Conservation (phyloP, 306 rosid genomes). For the Boehmeria nivea region DNA sequence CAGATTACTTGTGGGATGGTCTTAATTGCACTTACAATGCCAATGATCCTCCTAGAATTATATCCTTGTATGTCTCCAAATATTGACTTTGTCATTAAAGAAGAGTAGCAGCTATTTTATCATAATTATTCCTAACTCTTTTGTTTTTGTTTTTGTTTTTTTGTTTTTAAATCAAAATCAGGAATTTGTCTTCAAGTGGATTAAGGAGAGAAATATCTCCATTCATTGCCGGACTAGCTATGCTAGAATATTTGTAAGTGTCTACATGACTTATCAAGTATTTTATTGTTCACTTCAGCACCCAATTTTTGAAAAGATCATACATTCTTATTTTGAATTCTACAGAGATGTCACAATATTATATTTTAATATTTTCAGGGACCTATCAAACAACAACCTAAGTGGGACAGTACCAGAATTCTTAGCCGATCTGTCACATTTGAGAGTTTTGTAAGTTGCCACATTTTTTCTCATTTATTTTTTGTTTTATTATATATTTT, state of each 20-base stretch:
- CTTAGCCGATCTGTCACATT: slow-evolving; percentile 25
- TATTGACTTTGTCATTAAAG: not conserved
- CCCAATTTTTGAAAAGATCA: no score
- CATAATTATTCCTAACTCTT: no score
- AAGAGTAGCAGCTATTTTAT: no score
- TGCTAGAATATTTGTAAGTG: slow-evolving; percentile 32
- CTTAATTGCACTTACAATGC: slow-evolving; percentile 8
- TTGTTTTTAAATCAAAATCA: not conserved
- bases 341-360: no score
- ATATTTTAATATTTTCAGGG: slow-evolving; percentile 29
- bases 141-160: not conserved
- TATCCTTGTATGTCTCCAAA: not conserved
- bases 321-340: no score
- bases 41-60: not conserved
- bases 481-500: not conserved
- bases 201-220: slow-evolving; percentile 22
- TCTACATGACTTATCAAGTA: no score
- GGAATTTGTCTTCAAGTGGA: slow-evolving; percentile 36
- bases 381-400: slow-evolving; percentile 36
- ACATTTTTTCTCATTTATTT: not conserved
- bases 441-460: slow-evolving; percentile 36
- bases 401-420: slow-evolving; percentile 39
- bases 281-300: no score
- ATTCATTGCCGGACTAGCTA: slow-evolving; percentile 20
- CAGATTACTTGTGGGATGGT: slow-evolving; percentile 21